A percentile compares a stretch with the other conserved stretches of the same genome.
These are phyloP conservation scores for Cadophora malorum DNA, from an alignment of 2,329 filamentous ascomycete genomes.

Conservation along the genomic window DNA sequence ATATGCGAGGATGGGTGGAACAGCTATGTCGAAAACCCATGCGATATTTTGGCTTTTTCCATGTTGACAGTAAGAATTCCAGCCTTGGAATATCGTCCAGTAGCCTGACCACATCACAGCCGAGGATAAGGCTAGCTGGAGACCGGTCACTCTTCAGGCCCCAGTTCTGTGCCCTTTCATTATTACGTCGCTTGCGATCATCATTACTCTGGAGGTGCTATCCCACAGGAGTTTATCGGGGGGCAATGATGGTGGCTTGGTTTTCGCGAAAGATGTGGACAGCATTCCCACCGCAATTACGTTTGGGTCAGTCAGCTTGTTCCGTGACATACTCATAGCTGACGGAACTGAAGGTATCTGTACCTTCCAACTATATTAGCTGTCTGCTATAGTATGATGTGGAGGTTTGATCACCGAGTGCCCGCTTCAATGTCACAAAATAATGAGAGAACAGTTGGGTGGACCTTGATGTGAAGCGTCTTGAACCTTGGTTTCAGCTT, in stretches of 20 bases:
- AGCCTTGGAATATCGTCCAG: no score
- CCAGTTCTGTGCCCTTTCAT: no score
- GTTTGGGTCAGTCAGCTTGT: slow-evolving; percentile 46
- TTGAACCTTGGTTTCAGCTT: slow-evolving; percentile 66
- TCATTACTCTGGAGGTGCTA: slow-evolving; percentile 56
- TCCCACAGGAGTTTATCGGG: slow-evolving; percentile 40
- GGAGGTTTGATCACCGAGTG: slow-evolving; percentile 45
- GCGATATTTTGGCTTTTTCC: no score
- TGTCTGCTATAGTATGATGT: slow-evolving; percentile 60
- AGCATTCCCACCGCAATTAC: slow-evolving; percentile 47
- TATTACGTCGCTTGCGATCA: no score
- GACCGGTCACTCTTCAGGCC: no score
- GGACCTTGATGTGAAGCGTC: slow-evolving; percentile 62
- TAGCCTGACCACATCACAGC: no score
- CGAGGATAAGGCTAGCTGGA: no score
- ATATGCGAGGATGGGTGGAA: no score
- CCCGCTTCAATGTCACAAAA: background rate
- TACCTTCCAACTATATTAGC: slow-evolving; percentile 61
- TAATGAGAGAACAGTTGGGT: slow-evolving; percentile 52
- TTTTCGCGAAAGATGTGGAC: slow-evolving; percentile 36
- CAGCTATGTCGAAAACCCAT: no score
- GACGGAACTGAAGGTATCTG: slow-evolving; percentile 34
- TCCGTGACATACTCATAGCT: background rate
- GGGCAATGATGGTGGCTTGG: slow-evolving; percentile 49
- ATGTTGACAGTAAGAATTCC: no score